phyloP scores from a whole-genome alignment of 1,284 basidiomycete species.

The Rhodofomes roseus region DNA sequence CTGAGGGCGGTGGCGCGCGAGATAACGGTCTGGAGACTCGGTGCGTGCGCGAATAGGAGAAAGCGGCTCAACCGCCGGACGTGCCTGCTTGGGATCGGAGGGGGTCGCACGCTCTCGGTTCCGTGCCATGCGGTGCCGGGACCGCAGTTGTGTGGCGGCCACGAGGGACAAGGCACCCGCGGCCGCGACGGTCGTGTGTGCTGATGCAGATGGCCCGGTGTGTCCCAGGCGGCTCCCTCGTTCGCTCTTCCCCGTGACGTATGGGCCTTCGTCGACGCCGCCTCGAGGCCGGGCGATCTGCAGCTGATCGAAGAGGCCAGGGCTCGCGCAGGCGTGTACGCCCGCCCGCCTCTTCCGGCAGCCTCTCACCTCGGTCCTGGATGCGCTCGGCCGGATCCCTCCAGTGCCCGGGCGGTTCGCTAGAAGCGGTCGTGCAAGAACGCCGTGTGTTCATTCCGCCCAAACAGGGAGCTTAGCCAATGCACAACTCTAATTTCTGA shows the following conservation, averaged over 20 bases:
- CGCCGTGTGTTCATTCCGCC: constrained; percentile 7
- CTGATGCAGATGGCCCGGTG: too few relatives aligned
- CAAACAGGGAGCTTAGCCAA: constrained; percentile 10
- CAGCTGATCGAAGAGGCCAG: constrained; percentile 15
- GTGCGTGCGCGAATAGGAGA: background rate
- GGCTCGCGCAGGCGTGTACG: constrained; percentile 1
- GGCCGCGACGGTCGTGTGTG: too few relatives aligned
- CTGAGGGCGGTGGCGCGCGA: background rate
- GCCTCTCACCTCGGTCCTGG: background rate
- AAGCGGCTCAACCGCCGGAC: background rate
- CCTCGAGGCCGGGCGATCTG: constrained; percentile 17
- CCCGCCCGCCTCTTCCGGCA: background rate
- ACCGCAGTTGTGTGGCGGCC: constrained; percentile 4
- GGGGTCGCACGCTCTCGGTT: constrained; percentile 12
- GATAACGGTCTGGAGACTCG: background rate
- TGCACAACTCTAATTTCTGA: constrained; percentile 6
- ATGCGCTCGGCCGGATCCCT: background rate
- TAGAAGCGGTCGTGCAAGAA: constrained; percentile 6
- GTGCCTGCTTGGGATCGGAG: constrained; percentile 2
- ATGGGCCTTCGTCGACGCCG: constrained; percentile 11
- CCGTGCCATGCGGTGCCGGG: constrained; percentile 17
- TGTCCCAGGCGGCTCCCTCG: constrained; percentile 7
- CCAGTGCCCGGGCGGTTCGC: constrained; percentile 1
- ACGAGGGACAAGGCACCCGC: constrained; percentile 8
- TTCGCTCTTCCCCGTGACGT: constrained; percentile 22